Conservation (phyloP, 169 alveolate species). For the Sarcocystis neurona region DNA sequence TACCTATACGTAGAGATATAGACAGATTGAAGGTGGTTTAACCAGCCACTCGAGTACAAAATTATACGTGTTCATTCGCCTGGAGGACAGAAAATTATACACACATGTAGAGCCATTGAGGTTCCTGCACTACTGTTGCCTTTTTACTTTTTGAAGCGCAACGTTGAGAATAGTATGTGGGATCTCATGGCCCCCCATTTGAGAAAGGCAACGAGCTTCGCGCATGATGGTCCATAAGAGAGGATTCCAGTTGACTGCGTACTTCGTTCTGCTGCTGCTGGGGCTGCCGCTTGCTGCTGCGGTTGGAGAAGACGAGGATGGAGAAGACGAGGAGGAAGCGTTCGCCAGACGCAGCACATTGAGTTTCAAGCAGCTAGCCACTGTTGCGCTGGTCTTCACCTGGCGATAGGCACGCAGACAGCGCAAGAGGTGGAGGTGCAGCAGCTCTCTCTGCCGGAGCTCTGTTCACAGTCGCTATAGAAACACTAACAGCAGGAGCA, state of each 20-base stretch:
- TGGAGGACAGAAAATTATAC: too few relatives aligned
- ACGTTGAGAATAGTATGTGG: constrained; percentile 89
- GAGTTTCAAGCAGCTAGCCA: neutral
- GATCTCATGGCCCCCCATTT: constrained; percentile 87
- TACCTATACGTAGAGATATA: too few relatives aligned
- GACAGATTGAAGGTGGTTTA: too few relatives aligned
- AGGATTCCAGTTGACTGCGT: constrained; percentile 85
- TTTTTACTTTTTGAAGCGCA: constrained; percentile 91
- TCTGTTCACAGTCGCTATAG: too few relatives aligned
- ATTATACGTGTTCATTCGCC: too few relatives aligned
- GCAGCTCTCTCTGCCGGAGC: too few relatives aligned
- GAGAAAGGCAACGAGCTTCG: constrained; percentile 89
- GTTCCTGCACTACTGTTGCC: constrained; percentile 55
- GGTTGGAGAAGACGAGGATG: constrained; percentile 51
- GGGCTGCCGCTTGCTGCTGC: constrained; percentile 64
- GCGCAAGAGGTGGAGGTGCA: too few relatives aligned
- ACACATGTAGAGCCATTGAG: neutral
- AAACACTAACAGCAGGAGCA: too few relatives aligned
- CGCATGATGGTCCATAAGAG: constrained; percentile 86
- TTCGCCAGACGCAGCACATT: constrained; percentile 5
- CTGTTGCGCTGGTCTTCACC: constrained; percentile 3
- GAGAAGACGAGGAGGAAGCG: too few relatives aligned
- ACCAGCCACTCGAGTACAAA: too few relatives aligned
- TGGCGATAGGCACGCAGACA: neutral
- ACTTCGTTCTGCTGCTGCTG: too few relatives aligned